A percentile compares a stretch with the other conserved stretches of the same genome.
These are phyloP conservation scores for Fusarium protoensiforme DNA, from an alignment of 2,329 filamentous ascomycete species.

Conservation along the genomic window DNA sequence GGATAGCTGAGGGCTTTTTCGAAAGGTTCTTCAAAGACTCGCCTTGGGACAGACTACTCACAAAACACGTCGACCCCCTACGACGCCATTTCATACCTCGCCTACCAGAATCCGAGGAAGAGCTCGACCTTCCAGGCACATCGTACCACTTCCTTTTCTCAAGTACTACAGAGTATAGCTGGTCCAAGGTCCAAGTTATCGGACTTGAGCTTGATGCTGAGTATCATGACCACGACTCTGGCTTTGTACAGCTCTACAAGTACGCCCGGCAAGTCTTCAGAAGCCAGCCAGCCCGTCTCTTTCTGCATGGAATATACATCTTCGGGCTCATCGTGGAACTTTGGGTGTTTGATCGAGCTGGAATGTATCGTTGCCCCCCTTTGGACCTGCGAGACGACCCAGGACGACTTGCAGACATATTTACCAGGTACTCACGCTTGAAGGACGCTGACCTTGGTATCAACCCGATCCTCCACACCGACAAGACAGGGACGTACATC, in stretches of 20 bases:
- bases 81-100: background rate
- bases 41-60: background rate
- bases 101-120: background rate
- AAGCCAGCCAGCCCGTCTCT: background rate
- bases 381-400: conserved; percentile 5
- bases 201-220: background rate
- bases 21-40: background rate
- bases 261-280: background rate
- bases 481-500: conserved; percentile 7
- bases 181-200: background rate
- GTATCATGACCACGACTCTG: background rate
- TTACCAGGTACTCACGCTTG: conserved; percentile 16
- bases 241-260: background rate
- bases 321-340: background rate
- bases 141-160: background rate
- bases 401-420: background rate
- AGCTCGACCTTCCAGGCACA: background rate
- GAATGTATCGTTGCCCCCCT: background rate
- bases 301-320: background rate
- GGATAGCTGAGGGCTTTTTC: background rate
- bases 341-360: background rate
- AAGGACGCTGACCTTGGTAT: conserved; percentile 10
- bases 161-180: background rate
- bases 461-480: background rate
- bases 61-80: background rate